These are phyloP conservation scores for Triadica sebifera DNA, from an alignment of 345 rosid species.

Conservation along the genomic window DNA sequence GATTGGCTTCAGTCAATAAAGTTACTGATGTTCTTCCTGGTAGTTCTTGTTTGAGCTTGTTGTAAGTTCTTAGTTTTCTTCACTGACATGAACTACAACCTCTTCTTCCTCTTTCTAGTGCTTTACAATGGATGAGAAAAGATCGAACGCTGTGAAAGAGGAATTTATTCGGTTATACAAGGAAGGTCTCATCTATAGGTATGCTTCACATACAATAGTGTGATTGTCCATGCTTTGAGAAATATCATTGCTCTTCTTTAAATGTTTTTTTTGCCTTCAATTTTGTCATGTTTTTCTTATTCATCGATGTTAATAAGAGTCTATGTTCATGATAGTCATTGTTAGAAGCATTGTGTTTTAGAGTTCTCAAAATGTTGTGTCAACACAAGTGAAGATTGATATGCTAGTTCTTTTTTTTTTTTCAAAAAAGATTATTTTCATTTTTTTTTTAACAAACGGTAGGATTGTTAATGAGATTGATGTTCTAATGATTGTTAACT, in stretches of 20 bases:
- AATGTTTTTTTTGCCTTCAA: background rate
- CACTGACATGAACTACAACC: constrained; percentile 5
- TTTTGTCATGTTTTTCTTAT: background rate
- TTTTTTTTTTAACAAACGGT: too few species aligned
- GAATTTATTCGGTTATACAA: constrained; percentile 71
- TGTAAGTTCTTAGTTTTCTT: background rate
- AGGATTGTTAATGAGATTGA: too few species aligned
- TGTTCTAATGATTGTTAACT: too few species aligned
- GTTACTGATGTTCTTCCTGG: background rate
- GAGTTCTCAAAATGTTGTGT: background rate
- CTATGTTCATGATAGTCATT: too few species aligned
- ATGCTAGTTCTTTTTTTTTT: too few species aligned
- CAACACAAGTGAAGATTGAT: too few species aligned
- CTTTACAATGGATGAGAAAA: constrained; percentile 91
- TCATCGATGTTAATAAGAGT: too few species aligned
- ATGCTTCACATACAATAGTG: constrained; percentile 8
- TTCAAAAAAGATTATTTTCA: too few species aligned
- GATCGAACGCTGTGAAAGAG: constrained; percentile 86
- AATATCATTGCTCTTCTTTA: background rate
- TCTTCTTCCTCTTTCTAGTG: constrained; percentile 41
- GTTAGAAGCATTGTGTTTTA: background rate
- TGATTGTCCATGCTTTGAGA: background rate
- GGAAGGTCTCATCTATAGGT: constrained; percentile 90
- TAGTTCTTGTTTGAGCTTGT: background rate
- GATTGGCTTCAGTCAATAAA: background rate